Evolutionary conservation across 2,329 filamentous ascomycete species (phyloP).

Genomic region (Calycina herbarum): DNA sequence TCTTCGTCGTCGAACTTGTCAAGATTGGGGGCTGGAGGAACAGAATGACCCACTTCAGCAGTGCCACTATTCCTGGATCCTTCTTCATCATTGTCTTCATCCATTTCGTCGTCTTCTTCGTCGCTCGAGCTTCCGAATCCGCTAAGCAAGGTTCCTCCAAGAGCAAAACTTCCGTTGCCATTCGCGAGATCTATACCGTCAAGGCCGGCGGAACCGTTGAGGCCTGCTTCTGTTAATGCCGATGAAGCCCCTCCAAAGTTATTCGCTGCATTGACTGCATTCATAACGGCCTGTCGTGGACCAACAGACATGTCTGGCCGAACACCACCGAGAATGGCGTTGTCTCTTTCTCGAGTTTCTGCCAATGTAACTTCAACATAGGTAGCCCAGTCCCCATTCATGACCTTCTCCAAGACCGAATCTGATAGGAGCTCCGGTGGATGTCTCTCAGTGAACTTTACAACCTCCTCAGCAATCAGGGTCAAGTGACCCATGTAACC

Average conservation of each 20-base stretch:
- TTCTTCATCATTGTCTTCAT: constrained; percentile 76
- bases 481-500: constrained; percentile 99
- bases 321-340: constrained; percentile 95
- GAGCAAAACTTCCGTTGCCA: constrained; percentile 63
- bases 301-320: constrained; percentile 86
- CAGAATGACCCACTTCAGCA: constrained; percentile 56
- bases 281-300: constrained; percentile 65
- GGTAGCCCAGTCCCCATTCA: constrained; percentile 86
- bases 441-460: constrained; percentile 96
- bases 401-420: constrained; percentile 81
- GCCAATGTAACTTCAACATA: constrained; percentile 93
- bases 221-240: constrained; percentile 76
- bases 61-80: constrained; percentile 45
- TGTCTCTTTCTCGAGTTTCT: constrained; percentile 92
- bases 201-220: constrained; percentile 59
- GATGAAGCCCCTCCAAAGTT: constrained; percentile 58
- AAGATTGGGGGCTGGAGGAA: constrained; percentile 40
- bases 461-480: constrained; percentile 94
- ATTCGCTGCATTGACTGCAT: constrained; percentile 56
- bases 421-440: constrained; percentile 84
- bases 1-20: constrained; percentile 40
- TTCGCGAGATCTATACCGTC: constrained; percentile 67
- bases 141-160: constrained; percentile 74
- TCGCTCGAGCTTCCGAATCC: constrained; percentile 95
- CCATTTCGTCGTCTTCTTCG: constrained; percentile 93